phyloP scores from a whole-genome alignment of 495 filamentous ascomycete genomes.

The Pyrenopolyporus hunteri region DNA sequence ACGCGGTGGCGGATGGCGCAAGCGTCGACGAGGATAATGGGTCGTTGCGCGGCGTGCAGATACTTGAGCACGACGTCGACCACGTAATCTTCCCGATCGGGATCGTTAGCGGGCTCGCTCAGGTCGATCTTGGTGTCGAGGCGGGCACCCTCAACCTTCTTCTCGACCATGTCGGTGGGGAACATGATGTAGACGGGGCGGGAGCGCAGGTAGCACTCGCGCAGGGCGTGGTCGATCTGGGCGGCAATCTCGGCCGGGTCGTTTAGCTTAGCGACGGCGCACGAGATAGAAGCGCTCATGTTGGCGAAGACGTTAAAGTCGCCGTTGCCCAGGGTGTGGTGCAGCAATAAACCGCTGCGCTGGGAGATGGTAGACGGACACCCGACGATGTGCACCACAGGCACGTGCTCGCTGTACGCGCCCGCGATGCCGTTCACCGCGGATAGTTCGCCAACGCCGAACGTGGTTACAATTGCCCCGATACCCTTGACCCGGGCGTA shows the following conservation, averaged over 20 bases:
- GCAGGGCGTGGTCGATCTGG: constrained; percentile 80
- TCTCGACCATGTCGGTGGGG: constrained; percentile 82
- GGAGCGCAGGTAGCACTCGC: constrained; percentile 76
- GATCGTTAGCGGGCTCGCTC: constrained; percentile 64
- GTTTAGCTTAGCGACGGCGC: constrained; percentile 69
- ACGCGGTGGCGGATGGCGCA: constrained; percentile 84
- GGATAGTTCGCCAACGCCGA: constrained; percentile 80
- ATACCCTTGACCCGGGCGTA: constrained; percentile 78
- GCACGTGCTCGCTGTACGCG: constrained; percentile 75
- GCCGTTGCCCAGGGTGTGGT: constrained; percentile 93
- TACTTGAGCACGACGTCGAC: constrained; percentile 80
- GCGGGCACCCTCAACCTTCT: constrained; percentile 75
- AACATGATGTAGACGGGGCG: constrained; percentile 85
- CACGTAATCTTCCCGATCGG: constrained; percentile 80
- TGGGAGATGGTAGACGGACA: constrained; percentile 66
- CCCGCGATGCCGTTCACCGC: constrained; percentile 76
- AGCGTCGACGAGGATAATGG: constrained; percentile 88
- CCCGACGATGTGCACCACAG: constrained; percentile 84
- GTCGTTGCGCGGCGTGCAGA: constrained; percentile 74
- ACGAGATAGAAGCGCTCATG: constrained; percentile 77
- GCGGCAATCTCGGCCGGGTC: constrained; percentile 70
- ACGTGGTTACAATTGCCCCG: constrained; percentile 76
- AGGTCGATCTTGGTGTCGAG: constrained; percentile 73
- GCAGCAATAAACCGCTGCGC: constrained; percentile 71
- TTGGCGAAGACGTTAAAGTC: constrained; percentile 84